Base-by-base conservation (phyloP, 139 green algal species). In the Nannochloris sp. region DNA sequence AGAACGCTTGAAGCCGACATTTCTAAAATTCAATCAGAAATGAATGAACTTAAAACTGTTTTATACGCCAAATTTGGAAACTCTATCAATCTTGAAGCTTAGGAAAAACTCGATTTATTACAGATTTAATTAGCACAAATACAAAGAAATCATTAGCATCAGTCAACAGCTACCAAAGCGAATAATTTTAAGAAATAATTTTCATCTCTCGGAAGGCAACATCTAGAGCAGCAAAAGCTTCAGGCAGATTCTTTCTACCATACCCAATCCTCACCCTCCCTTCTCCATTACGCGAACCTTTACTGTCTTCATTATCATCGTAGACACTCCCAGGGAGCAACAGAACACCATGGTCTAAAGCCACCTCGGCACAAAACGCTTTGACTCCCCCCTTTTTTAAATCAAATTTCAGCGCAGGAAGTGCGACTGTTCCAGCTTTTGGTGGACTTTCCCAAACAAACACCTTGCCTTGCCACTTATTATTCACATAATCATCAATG, bases 1-100 rank as follows among this genome's bases (percentile, higher is more conserved):
- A 30, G 56, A 19, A 33, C 37, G 25, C 35, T 84, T 33, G 73
- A 86, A 39, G 46, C 53, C 2, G 79, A 94, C 62, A 63, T 78
- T 24, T 35, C 36, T 15, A 39, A 42, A 7, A n/a, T 87, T 6
- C 61, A 70, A 42, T 32, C 12, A 3, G 56, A 73, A 15, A 88
- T 92, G 85, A 55, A 24, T 4, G 67, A 74, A 4, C 71, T 92
- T 4, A 92, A 92, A 56, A 65, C 67, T 36, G 54, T 70, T 30
- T 76, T 93, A 39, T 93, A 93, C 60, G 73, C 57, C 23, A 90
- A 87, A 60, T 93, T 93, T 70, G 87, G 85, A 4, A 77, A 87
- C 57, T 63, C 67, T 6, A 92, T 92, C 57, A 91, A 92, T 57
- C 45, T 92, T 23, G 85, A 92, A 31, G 83, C 89, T 10, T 70